Base-by-base conservation (phyloP, 768 basidiomycete species). In the Russula vinacea region DNA sequence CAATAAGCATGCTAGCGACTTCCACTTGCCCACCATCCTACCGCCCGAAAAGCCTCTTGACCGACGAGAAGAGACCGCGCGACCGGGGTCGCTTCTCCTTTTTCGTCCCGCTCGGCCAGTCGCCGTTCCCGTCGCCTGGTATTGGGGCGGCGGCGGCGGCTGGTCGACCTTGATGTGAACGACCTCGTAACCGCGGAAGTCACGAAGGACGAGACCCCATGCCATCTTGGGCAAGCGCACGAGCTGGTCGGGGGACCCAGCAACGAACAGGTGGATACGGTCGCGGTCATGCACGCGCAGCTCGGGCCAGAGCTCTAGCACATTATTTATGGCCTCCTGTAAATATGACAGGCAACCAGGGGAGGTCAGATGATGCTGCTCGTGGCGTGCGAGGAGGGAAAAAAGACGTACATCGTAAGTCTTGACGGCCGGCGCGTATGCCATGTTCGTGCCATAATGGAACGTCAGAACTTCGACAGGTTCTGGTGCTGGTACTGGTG, bases 381-480 rank as follows among this genome's bases (percentile, higher is more conserved):
- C 11, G n/a, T 19, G 8, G 19, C n/a, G 51, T 9, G 32, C 14
- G 2, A 9, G 26, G 49, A 13, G 24, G 14, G 10, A 4, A 56
- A n/a, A 1, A 17, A 17, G 13, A 44, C 67, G 32, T 22, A 67
- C 67, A 0, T 67, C 64, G 50, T 58, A 67, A 10, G 64, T 66
- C 50, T 33, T 37, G 8, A 57, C 56, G 19, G 67, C 64, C 8
- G 67, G 67, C 14, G 64, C 67, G 37, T 67, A 67, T 11, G 64
- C 64, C 67, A 66, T 67, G 26, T 66, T 56, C 10, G 58, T 50
- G 58, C 61, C 53, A 19, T 61, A 66, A 0, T 53, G 44, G 55
- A 61, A 66, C 17, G 67, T 67, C 37, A 67, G 29, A 14, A 67
- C 58, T 14, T 67, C 67, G 40, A 65, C 63, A 22, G 62, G 62